Conservation (phyloP, 257 asterid species). For the Lavandula angustifolia region DNA sequence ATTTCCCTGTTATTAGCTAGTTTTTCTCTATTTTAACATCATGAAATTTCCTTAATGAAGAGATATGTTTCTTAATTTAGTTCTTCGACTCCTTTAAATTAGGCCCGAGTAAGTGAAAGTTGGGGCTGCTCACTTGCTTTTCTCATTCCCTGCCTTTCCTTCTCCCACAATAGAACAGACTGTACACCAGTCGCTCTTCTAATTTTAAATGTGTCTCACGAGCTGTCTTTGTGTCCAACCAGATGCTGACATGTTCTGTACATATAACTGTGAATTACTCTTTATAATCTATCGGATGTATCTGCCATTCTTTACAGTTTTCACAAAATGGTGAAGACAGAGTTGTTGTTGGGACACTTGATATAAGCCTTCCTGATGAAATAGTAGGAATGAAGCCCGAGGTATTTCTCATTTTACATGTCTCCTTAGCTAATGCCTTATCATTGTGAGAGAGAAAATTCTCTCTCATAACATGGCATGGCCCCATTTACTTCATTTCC, state of each 20-base stretch:
- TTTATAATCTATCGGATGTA: not conserved
- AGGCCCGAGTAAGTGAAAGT: not conserved
- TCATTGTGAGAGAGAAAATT: not conserved
- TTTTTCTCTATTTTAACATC: slow-evolving; percentile 8
- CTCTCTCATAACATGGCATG: not conserved
- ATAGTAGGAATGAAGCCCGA: slow-evolving; percentile 70
- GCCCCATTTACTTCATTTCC: slow-evolving; percentile 18
- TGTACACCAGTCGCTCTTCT: not conserved
- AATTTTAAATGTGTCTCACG: not conserved
- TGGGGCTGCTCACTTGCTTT: not conserved
- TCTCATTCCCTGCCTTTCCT: not conserved
- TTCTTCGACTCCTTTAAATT: not conserved
- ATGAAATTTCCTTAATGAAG: not conserved
- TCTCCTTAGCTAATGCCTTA: not conserved
- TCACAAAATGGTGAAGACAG: slow-evolving; percentile 56
- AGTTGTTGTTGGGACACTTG: slow-evolving; percentile 87
- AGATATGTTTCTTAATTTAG: not conserved
- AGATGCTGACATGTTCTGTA: not conserved
- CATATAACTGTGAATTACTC: not conserved
- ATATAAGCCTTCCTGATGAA: slow-evolving; percentile 89
- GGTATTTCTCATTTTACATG: slow-evolving; percentile 42
- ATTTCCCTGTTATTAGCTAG: slow-evolving; percentile 4
- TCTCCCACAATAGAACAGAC: not conserved
- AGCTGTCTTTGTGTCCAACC: not conserved
- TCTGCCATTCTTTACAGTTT: slow-evolving; percentile 48